Evolutionary conservation across 164 flowering plant genomes (phyloP).

Genomic region (Pachysandra terminalis): DNA sequence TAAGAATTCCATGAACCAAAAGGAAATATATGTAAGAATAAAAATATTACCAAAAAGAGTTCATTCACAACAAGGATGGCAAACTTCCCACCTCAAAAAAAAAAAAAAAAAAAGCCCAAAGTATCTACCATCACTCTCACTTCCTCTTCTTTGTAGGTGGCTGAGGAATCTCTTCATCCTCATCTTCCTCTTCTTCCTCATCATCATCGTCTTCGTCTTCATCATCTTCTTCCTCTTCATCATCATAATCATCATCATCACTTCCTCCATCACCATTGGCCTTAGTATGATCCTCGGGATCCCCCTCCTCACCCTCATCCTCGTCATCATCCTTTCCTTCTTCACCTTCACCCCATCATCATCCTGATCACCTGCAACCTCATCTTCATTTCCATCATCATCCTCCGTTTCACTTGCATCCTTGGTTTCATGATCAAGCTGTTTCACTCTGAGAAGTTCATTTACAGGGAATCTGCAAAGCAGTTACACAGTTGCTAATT

Average conservation of each 20-base stretch:
- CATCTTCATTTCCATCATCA: slow-evolving; percentile 42
- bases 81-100: not conserved
- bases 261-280: slow-evolving; percentile 49
- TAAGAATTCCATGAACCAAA: no score
- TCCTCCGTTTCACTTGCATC: slow-evolving; percentile 60
- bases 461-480: slow-evolving; percentile 40
- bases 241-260: slow-evolving; percentile 44
- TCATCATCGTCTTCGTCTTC: slow-evolving; percentile 17
- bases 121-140: slow-evolving; percentile 18
- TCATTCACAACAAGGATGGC: slow-evolving; percentile 9
- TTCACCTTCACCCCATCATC: slow-evolving; percentile 48
- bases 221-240: slow-evolving; percentile 17
- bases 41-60: not conserved
- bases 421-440: slow-evolving; percentile 43
- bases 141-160: slow-evolving; percentile 32
- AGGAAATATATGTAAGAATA: no score
- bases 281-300: slow-evolving; percentile 41
- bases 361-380: slow-evolving; percentile 22
- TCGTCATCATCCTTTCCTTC: no score
- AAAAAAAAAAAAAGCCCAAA: no score
- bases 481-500: not conserved
- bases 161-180: slow-evolving; percentile 21
- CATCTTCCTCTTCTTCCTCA: slow-evolving; percentile 17
- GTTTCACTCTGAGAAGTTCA: no score
- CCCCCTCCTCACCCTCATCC: slow-evolving; percentile 40